phyloP scores from a whole-genome alignment of 2,329 filamentous ascomycete genomes.

The Sarocladiaceae sp. region DNA sequence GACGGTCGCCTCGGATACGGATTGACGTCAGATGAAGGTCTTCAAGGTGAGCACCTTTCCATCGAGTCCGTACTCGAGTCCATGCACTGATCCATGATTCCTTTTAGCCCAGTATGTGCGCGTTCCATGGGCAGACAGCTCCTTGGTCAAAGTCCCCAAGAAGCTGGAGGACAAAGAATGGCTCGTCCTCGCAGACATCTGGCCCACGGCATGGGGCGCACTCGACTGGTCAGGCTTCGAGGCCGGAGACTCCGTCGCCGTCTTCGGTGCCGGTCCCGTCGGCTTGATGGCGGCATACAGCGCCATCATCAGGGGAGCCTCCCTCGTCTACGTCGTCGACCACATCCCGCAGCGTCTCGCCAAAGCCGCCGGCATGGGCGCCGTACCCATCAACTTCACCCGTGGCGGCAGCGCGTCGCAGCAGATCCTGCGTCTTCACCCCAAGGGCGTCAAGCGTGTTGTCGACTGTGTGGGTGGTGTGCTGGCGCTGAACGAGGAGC shows the following conservation, averaged over 20 bases:
- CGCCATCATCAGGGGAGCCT: constrained; percentile 53
- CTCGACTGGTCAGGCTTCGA: constrained; percentile 51
- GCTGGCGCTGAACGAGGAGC: constrained; percentile 15
- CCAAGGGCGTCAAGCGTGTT: constrained; percentile 15
- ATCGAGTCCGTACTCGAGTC: too few relatives aligned
- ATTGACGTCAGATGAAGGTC: not conserved
- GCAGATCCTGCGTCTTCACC: constrained; percentile 21
- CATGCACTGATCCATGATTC: too few relatives aligned
- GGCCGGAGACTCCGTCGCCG: constrained; percentile 54
- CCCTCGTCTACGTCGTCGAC: constrained; percentile 56
- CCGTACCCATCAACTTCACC: constrained; percentile 52
- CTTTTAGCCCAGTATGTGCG: not conserved
- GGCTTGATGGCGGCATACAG: constrained; percentile 62
- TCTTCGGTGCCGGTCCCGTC: constrained; percentile 59
- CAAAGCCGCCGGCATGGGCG: constrained; percentile 55
- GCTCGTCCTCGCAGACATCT: constrained; percentile 5
- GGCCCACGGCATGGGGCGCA: constrained; percentile 44
- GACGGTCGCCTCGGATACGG: not conserved
- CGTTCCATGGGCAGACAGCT: not conserved
- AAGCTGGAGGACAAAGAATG: constrained; percentile 4
- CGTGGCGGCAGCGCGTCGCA: constrained; percentile 16
- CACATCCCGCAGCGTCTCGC: constrained; percentile 52
- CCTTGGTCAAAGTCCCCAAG: not conserved
- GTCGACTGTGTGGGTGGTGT: constrained; percentile 17
- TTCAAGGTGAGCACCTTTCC: not conserved